Percentiles rank a stretch among this genome's conserved stretches.
These are phyloP conservation scores for Agroathelia rolfsii DNA, from an alignment of 1,284 basidiomycete species.

Conservation along the genomic window DNA sequence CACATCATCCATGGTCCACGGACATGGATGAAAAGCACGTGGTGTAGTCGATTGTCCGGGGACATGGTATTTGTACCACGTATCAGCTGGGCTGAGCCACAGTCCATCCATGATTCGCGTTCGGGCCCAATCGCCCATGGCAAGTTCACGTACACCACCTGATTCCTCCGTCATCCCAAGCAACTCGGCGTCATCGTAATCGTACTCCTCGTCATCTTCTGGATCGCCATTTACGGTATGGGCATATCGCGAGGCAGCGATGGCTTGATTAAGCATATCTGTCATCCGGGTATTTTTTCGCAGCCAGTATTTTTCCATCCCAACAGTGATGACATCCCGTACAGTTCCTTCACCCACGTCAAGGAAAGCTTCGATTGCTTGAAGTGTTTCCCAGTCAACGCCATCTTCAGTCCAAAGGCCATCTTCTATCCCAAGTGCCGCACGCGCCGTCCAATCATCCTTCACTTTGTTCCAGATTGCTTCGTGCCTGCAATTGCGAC, in stretches of 20 bases:
- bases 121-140: slow-evolving; percentile 64
- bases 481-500: slow-evolving; percentile 50
- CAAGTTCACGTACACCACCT: slow-evolving; percentile 49
- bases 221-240: slow-evolving; percentile 20
- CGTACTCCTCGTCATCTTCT: slow-evolving; percentile 44
- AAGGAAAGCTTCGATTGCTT: slow-evolving; percentile 51
- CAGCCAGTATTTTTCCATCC: slow-evolving; percentile 63
- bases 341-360: slow-evolving; percentile 65
- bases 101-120: slow-evolving; percentile 60
- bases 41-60: slow-evolving; percentile 17
- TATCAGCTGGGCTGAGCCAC: slow-evolving; percentile 64
- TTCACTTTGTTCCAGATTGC: slow-evolving; percentile 49
- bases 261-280: slow-evolving; percentile 54
- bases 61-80: slow-evolving; percentile 40
- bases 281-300: slow-evolving; percentile 49
- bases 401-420: slow-evolving; percentile 29
- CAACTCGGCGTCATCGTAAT: slow-evolving; percentile 51
- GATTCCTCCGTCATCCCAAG: slow-evolving; percentile 51
- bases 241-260: slow-evolving; percentile 46
- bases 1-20: slow-evolving; percentile 11
- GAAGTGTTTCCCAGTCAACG: slow-evolving; percentile 59
- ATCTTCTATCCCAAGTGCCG: slow-evolving; percentile 54
- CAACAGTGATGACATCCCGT: slow-evolving; percentile 45
- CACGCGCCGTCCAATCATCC: slow-evolving; percentile 36
- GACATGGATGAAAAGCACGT: slow-evolving; percentile 7